Conservation (phyloP, 2,329 filamentous ascomycete species). For the Fusarium zealandicum region DNA sequence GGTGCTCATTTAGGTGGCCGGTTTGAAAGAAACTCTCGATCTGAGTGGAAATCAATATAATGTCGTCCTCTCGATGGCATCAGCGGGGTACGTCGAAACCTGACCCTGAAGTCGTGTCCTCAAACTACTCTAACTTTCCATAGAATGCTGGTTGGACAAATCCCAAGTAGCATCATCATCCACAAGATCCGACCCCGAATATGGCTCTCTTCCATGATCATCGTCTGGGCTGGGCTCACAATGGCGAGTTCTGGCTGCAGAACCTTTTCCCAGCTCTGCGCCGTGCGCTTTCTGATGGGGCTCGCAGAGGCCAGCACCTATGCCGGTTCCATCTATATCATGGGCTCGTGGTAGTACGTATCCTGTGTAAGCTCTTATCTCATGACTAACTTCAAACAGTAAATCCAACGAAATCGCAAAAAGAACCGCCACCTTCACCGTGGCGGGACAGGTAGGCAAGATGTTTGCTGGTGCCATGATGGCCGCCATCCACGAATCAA, state of each 20-base stretch:
- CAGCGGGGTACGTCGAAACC: conserved; percentile 38
- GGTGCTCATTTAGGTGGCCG: conserved; percentile 44
- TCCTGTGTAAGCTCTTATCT: rapidly evolving
- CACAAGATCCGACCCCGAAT: conserved; percentile 66
- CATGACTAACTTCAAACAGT: not conserved
- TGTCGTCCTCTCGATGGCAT: conserved; percentile 41
- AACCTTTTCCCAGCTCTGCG: conserved; percentile 42
- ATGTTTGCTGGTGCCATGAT: conserved; percentile 67
- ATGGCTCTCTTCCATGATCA: conserved; percentile 66
- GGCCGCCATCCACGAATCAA: conserved; percentile 48
- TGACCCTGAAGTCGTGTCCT: too few species aligned
- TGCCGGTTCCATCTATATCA: conserved; percentile 45
- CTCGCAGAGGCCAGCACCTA: conserved; percentile 42
- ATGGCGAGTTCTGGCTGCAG: conserved; percentile 45
- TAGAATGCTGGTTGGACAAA: conserved; percentile 58
- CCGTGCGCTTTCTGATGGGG: conserved; percentile 39
- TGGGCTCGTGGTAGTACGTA: conserved; percentile 58
- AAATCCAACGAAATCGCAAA: conserved; percentile 64
- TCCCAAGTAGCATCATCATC: conserved; percentile 64
- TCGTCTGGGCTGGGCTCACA: conserved; percentile 66
- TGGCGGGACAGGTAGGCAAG: conserved; percentile 61
- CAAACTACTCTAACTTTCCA: not conserved
- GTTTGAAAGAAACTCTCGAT: conserved; percentile 53
- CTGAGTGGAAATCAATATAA: conserved; percentile 51
- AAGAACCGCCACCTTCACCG: conserved; percentile 64